A percentile compares a stretch with the other conserved stretches of the same genome.
Conservation (phyloP, 768 basidiomycete genomes). For the Tylopilus vinaceipallidus region DNA sequence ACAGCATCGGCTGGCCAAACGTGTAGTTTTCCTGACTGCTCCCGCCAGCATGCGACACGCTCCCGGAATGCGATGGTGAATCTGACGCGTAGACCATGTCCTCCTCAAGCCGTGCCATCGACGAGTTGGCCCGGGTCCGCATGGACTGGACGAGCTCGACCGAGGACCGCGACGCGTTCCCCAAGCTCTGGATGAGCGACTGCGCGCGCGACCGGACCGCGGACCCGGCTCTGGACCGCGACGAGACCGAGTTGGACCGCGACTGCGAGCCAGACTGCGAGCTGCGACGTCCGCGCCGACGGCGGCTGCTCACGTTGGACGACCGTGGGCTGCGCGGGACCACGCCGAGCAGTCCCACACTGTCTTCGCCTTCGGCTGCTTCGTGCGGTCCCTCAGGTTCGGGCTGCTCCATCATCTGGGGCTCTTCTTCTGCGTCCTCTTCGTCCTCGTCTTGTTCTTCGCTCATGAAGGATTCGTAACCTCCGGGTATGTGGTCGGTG, state of each 20-base stretch:
- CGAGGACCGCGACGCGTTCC: conserved; percentile 59
- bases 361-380: conserved; percentile 62
- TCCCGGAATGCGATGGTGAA: conserved; percentile 41
- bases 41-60: conserved; percentile 38
- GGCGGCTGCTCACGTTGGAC: conserved; percentile 36
- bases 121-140: conserved; percentile 60
- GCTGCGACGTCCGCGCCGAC: conserved; percentile 30
- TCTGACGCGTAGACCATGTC: conserved; percentile 39
- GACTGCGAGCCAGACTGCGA: conserved; percentile 39
- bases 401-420: conserved; percentile 40
- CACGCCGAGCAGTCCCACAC: conserved; percentile 52
- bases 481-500: conserved; percentile 26
- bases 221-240: conserved; percentile 46
- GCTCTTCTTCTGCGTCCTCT: conserved; percentile 33
- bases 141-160: conserved; percentile 52
- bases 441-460: conserved; percentile 32
- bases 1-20: conserved; percentile 60
- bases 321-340: conserved; percentile 51
- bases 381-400: conserved; percentile 55
- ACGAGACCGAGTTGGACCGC: conserved; percentile 29
- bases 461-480: conserved; percentile 32
- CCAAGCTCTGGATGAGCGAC: conserved; percentile 63
- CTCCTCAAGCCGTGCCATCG: conserved; percentile 66
- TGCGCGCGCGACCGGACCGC: conserved; percentile 61
- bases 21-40: conserved; percentile 69